Evolutionary conservation across 2,329 filamentous ascomycete species (phyloP).

Genomic region (Pestalotiopsis sp.): DNA sequence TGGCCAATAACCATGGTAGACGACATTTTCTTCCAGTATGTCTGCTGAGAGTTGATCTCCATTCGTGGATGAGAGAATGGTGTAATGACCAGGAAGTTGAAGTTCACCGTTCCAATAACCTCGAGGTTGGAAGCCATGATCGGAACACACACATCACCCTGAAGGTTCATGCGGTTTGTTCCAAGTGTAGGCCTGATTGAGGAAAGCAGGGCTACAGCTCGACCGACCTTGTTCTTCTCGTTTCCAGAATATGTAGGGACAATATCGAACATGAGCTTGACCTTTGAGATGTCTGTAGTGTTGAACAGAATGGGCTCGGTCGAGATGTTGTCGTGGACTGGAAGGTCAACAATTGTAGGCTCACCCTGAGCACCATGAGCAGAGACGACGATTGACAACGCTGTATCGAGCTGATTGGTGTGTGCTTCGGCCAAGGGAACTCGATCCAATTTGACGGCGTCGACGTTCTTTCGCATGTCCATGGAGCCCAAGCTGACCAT

Average conservation of each 20-base stretch:
- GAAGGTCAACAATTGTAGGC: slow-evolving; percentile 86
- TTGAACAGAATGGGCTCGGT: slow-evolving; percentile 94
- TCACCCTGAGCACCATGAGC: slow-evolving; percentile 85
- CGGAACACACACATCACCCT: slow-evolving; percentile 89
- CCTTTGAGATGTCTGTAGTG: slow-evolving; percentile 74
- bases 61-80: slow-evolving; percentile 94
- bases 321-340: slow-evolving; percentile 89
- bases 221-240: slow-evolving; percentile 84
- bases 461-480: slow-evolving; percentile 82
- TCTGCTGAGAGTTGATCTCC: slow-evolving; percentile 86
- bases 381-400: slow-evolving; percentile 87
- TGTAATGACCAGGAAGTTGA: slow-evolving; percentile 94
- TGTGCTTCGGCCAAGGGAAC: slow-evolving; percentile 89
- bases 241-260: slow-evolving; percentile 93
- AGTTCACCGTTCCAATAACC: slow-evolving; percentile 92
- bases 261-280: slow-evolving; percentile 92
- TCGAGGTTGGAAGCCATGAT: slow-evolving; percentile 85
- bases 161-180: slow-evolving; percentile 84
- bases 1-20: slow-evolving; percentile 82
- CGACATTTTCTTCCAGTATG: slow-evolving; percentile 93
- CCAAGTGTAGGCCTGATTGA: slow-evolving; percentile 83
- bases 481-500: slow-evolving; percentile 92
- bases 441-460: slow-evolving; percentile 83
- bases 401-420: slow-evolving; percentile 90
- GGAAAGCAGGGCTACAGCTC: slow-evolving; percentile 85